Evolutionary conservation across 2,329 filamentous ascomycete species (phyloP), one percentile per base, ranked within the genome.

Genomic region (Ciborinia camelliae): DNA sequence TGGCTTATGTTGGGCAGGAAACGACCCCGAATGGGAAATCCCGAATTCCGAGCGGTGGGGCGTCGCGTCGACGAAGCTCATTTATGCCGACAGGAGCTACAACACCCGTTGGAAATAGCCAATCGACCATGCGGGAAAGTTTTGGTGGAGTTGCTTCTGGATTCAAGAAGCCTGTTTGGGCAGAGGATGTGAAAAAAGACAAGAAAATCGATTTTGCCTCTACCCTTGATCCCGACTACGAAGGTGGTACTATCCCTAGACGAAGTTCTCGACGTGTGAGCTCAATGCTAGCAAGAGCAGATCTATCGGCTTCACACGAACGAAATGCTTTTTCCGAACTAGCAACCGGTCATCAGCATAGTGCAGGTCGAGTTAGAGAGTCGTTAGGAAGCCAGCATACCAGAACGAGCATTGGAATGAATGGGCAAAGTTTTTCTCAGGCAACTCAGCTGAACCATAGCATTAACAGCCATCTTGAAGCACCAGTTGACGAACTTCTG

Each of bases 221-320:
- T 3, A 86, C 89, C 0, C 77, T 94, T n/a, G 90, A 90, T 63
- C 84, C 90, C 50, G 89, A 92, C 64, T 83, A 82, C 61, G 80
- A 83, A 63, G 81, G 79, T 14, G 74, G 76, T n/a, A 80, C 81
- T 20, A 80, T 81, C 15, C 82, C 82, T 0, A 79, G 86, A 60
- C 81, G 86, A 66, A 86, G 85, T 67, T 89, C 86, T 23, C 86
- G 95, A 51, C 86, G 95, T 59, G 90, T 98, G 32, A 99, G 95
- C 79, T 98, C 94, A 20, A 84, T 97, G 78, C 81, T 97, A 62
- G 93, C 93, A 20, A 84, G 94, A 72, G 90, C 91, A 39, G 94
- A 97, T 74, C 80, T 97, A 26, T 94, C 91, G 0, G 89, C 91
- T 12, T 95, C 89, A 20, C 90, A 94, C 69, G 92, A 96, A 70